Conservation (phyloP, 2,329 filamentous ascomycete species). For the Cordyceps javanica region DNA sequence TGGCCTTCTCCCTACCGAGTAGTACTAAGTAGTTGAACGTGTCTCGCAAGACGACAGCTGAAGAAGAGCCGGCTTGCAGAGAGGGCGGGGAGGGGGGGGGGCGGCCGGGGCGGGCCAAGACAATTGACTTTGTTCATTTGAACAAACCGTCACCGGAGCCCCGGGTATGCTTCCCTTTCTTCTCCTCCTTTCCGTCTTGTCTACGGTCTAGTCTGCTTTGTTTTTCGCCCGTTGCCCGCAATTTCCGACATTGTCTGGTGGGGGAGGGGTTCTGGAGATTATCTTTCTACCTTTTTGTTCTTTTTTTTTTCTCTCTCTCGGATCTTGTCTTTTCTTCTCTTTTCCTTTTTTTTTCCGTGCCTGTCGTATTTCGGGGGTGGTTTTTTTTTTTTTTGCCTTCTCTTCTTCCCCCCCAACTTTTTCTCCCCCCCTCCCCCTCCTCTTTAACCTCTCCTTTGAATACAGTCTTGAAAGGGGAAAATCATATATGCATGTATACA, state of each 20-base stretch:
- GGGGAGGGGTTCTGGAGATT: not conserved
- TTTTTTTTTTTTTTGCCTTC: not conserved
- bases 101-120: not conserved
- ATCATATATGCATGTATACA: no score
- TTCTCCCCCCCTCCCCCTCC: no score
- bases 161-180: slow-evolving; percentile 6
- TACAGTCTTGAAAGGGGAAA: not conserved
- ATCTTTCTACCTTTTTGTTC: not conserved
- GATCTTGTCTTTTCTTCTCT: not conserved
- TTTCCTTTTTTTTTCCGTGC: not conserved
- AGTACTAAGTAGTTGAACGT: not conserved
- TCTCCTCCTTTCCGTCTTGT: not conserved
- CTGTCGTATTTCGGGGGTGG: not conserved
- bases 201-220: not conserved
- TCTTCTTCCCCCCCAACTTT: no score
- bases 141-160: not conserved
- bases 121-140: not conserved
- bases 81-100: no score
- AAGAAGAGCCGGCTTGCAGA: not conserved
- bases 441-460: no score
- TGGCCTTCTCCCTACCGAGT: no score
- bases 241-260: not conserved
- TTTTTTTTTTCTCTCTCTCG: not conserved
- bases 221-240: not conserved
- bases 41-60: not conserved